Evolutionary conservation across 371 early-diverging fungal species (phyloP), one percentile per base, ranked within the genome.

Genomic region (Lichtheimia ramosa): DNA sequence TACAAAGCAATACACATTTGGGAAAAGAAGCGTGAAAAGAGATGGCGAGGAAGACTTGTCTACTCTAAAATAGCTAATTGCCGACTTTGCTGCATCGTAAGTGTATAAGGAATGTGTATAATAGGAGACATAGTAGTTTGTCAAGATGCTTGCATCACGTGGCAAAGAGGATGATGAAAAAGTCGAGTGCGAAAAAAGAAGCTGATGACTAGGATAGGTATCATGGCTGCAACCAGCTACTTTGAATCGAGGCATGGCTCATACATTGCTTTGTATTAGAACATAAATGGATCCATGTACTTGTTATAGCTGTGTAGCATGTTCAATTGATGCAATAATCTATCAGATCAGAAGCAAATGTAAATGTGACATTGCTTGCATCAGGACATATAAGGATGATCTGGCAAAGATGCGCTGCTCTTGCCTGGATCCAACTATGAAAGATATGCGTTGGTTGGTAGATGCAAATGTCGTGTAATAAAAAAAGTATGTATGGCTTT

Each of bases 1-100:
- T 83, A 77, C 41, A 79, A 81, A 27, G 86, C 86, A 23, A 75
- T 82, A 46, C 75, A 71, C 54, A 25, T 64, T n/a, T 73, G 72
- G 62, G 83, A 84, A 61, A 62, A 68, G 25, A 62, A 70, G 42
- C 63, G 74, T 55, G 72, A 74, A 56, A n/a, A 68, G 62, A 34
- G 56, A 69, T 5, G 74, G 76, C 28, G 54, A 77, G 53, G 67
- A 62, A 8, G 65, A 62, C 34, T 79, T 80, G 58, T 64, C 68
- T 21, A 48, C 74, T 2, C 70, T 77, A 50, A 86, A 86, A 66
- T 71, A 83, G 59, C 24, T 77, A 51, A 70, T 85, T 64, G 84
- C 83, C 46, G 74, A 51, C 25, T 63, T 75, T 15, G 84, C 82
- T 42, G 86, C 72, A 12, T 70, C 73, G 79, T 77, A 61, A 21